phyloP scores from a whole-genome alignment of 208 protist species.

The Polymyxa betae region DNA sequence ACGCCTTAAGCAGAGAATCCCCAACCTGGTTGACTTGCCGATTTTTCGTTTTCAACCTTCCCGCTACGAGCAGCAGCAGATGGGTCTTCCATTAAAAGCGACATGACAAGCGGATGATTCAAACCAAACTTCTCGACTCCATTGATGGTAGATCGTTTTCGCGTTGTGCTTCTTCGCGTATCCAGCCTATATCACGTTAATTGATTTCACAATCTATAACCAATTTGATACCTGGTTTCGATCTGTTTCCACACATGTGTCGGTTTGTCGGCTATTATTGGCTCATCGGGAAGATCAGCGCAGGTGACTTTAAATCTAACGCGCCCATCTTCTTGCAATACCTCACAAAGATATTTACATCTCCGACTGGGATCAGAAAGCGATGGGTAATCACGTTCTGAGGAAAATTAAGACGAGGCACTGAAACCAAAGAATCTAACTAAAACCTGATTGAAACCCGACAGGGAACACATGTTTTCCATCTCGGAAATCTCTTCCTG shows the following conservation, averaged over 20 bases:
- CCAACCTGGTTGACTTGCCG: too few relatives aligned
- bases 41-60: not conserved
- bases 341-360: constrained; percentile 45
- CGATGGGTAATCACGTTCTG: constrained; percentile 47
- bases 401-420: not conserved
- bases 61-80: not conserved
- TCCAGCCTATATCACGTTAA: constrained; percentile 9
- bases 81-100: not conserved
- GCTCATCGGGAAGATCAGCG: constrained; percentile 37
- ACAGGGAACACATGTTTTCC: constrained; percentile 42
- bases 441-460: constrained; percentile 22
- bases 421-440: not conserved
- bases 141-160: constrained; percentile 46
- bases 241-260: constrained; percentile 40
- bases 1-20: not conserved
- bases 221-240: not conserved
- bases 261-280: constrained; percentile 1
- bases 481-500: constrained; percentile 8
- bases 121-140: constrained; percentile 46
- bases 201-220: not conserved
- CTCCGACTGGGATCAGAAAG: not conserved
- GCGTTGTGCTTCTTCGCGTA: not conserved
- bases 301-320: not conserved
- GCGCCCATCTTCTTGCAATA: not conserved
- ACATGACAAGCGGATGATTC: constrained; percentile 20